Conservation (phyloP, 805 yeast species). For the Scheffersomyces coipomensis region DNA sequence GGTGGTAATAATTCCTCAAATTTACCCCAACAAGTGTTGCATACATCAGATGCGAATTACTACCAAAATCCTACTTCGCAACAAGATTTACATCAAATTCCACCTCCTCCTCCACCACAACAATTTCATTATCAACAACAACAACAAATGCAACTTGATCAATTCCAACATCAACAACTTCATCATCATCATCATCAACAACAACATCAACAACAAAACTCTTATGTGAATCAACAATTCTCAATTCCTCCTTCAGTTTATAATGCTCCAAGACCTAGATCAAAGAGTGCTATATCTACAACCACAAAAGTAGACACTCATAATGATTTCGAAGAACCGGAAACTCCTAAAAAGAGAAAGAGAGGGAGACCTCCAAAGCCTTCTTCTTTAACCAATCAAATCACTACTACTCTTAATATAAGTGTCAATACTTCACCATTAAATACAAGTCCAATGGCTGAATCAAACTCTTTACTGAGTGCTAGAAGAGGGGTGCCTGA, state of each 20-base stretch:
- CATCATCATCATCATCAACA: conserved; percentile 1
- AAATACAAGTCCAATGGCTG: conserved; percentile 36
- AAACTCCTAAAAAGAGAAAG: conserved; percentile 31
- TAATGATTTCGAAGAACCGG: not conserved
- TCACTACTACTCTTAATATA: conserved; percentile 41
- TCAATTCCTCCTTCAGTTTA: not conserved
- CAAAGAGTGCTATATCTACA: not conserved
- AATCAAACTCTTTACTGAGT: conserved; percentile 34
- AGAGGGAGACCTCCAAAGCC: conserved; percentile 49
- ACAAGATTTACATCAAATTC: not conserved
- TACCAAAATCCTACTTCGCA: not conserved
- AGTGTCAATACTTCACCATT: conserved; percentile 38
- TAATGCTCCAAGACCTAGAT: not conserved
- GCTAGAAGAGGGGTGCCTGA: conserved; percentile 43
- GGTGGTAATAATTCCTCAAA: not conserved
- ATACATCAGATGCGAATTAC: not conserved
- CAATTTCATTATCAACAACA: not conserved
- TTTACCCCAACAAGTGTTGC: not conserved
- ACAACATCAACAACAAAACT: not conserved
- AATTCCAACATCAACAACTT: not conserved
- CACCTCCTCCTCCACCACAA: too few species aligned
- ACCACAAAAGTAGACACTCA: not conserved
- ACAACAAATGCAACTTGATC: conserved; percentile 2
- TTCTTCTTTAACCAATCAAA: conserved; percentile 31
- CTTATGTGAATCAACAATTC: not conserved